Evolutionary conservation across 2,329 filamentous ascomycete species (phyloP), one percentile per base, ranked within the genome.

Genomic region (Epicoccum nigrum): DNA sequence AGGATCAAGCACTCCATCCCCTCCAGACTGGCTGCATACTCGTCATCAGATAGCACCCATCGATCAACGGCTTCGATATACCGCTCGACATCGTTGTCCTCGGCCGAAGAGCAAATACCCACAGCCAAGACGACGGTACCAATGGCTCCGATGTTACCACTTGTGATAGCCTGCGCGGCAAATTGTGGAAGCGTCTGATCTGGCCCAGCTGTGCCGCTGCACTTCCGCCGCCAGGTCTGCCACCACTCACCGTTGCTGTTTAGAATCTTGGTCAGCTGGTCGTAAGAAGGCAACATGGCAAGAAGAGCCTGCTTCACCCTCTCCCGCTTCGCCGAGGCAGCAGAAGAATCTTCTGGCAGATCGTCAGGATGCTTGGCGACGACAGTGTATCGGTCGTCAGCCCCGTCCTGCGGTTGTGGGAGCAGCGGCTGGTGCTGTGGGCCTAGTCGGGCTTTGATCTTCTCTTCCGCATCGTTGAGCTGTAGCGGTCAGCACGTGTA

Each of bases 1-100:
- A 85, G 63, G 40, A 79, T 69, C 33, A 81, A 72, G 41, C 77
- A 80, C 61, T 85, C 81, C 48, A 85, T 74, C 3, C 78, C 79
- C 41, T 83, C 77, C 0, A 83, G 58, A 1, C 76, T 81, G 8
- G 77, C 76, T 12, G 76, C 75, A 48, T 77, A 77, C 39, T 81
- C 77, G 45, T 82, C 79, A 45, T 81, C 77, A 11, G 74, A 71
- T 11, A 79, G 64, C 13, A 84, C 75, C 55, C 80, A 73, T 13
- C 69, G 72, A 40, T 81, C 76, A 13, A 81, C 77, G 15, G 74
- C 68, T 19, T 74, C 71, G 32, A 81, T 69, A 55, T 79, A 81
- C 4, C 68, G 67, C 32, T 80, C 75, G 16, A 80, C 69, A 44
- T 81, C 74, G 35, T 79, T 72, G 25, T 71, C 69, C 20, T 76